Base-by-base conservation (phyloP, 306 rosid species). In the Fagus crenata region DNA sequence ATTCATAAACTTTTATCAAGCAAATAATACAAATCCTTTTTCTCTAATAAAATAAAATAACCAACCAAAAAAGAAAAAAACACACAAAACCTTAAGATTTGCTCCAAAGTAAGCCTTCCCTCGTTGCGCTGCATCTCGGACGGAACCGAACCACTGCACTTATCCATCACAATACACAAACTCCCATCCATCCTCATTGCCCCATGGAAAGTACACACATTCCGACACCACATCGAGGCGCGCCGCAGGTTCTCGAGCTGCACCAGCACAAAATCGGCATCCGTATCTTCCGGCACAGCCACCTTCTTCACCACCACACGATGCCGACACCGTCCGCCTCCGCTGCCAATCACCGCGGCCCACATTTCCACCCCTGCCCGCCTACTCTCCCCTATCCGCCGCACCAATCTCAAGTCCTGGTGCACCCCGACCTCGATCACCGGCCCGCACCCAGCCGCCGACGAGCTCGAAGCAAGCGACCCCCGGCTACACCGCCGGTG, bases 151-250 rank as follows among this genome's bases (percentile, higher is more conserved):
- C 97, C 97, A 71, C 83, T 84, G 69, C 99, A 90, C 86, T 77
- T 81, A 69, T 95, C 97, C 92, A 91, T 88, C 59, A 95, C 97
- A 70, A 95, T 96, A 69, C 95, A 89, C 83, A 95, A 83, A 56
- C 96, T 84, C 36, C 92, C 96, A 4, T 92, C 97, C 86, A 84
- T 42, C 79, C 81, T 91, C 86, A 83, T 80, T 15, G 93, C 88
- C 68, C 97, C 99, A 86, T 95, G 99, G 82, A 95, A 95, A 6
- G 96, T 89, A 68, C 99, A 95, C 49, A 95, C 93, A 83, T 95
- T 95, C 81, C 99, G 77, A 68, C 99, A 95, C 99, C 99, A 95
- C 99, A 95, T 88, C 8, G 99, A 92, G 7, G 97, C 92, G 53
- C 93, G 86, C 53, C 96, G 90, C 91, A 95, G 82, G 82, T 83